Evolutionary conservation across 1,284 basidiomycete species (phyloP).

Genomic region (Rhodotorula sp.): DNA sequence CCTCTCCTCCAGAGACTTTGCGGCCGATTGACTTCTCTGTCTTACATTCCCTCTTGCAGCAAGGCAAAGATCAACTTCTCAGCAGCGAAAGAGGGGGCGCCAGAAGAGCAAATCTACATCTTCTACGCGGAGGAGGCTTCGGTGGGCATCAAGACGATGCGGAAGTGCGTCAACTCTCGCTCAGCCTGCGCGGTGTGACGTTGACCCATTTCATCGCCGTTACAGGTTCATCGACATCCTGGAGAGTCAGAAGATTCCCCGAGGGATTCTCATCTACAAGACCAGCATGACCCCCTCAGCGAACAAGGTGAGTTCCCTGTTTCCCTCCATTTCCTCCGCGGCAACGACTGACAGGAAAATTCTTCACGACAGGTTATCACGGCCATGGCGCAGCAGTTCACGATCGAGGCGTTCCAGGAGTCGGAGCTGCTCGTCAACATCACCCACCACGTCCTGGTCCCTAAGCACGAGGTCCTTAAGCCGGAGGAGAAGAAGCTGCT

Average conservation of each 20-base stretch:
- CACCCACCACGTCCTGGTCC: constrained; percentile 86
- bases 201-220: too few species aligned
- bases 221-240: constrained; percentile 77
- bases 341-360: neutral
- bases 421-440: constrained; percentile 96
- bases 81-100: constrained; percentile 36
- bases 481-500: constrained; percentile 82
- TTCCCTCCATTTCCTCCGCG: too few species aligned
- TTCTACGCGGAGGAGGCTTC: constrained; percentile 91
- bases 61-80: constrained; percentile 78
- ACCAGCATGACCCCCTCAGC: constrained; percentile 96
- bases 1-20: too few species aligned
- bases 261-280: constrained; percentile 93
- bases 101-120: constrained; percentile 76
- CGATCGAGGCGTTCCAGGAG: constrained; percentile 94
- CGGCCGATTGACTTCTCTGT: neutral
- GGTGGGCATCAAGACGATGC: constrained; percentile 92
- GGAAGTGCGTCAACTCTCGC: constrained; percentile 64
- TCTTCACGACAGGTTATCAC: constrained; percentile 66
- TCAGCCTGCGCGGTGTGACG: neutral
- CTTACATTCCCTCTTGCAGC: constrained; percentile 53
- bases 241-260: constrained; percentile 81
- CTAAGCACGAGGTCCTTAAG: constrained; percentile 84
- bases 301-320: constrained; percentile 65
- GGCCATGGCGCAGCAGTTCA: constrained; percentile 79